Base-by-base conservation (phyloP, 2,329 filamentous ascomycete species). In the Alternaria triticimaculans region DNA sequence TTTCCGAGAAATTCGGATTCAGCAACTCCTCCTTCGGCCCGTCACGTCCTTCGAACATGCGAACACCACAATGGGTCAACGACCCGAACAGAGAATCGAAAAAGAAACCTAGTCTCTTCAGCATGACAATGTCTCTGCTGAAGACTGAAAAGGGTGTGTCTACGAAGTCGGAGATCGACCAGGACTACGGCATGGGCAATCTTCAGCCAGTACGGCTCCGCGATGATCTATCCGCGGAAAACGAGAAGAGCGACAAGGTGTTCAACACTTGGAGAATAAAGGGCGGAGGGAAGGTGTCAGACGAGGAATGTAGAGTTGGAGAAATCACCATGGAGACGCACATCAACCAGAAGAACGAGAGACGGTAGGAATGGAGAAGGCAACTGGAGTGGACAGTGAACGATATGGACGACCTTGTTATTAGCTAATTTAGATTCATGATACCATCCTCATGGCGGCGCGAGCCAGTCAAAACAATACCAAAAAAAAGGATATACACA, bases 261-360 rank as follows among this genome's bases (percentile, higher is more conserved):
- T 78, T 75, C 59, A 72, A 50, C 11, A 67, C 67, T 3, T 79
- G 76, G 76, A 68, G 62, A 26, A 73, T 79, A 11, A 73, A 77
- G 33, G 70, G 67, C 8, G 68, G 67, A 7, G 69, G 76, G 6
- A 69, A 67, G 56, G 62, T 65, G n/a, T 76, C 72, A 20, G 72
- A 78, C 12, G 76, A 79, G 45, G 67, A 73, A 20, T 56, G 20
- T 46, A 62, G 33, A 25, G 30, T 60, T 10, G 72, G 70, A 7
- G 69, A 70, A 4, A 77, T 78, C 37, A 76, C 70, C 0, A 64
- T 69, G 68, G 67, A 78, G 41, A 76, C 62, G n/a, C 65, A 76
- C 48, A 62, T 78, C 3, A 64, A 68, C 43, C 62, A 72, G 51
- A 65, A 70, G 28, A 68, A 69, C 4, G 71, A 74, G 44, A 55